Evolutionary conservation across 371 early-diverging fungal genomes (phyloP).

Genomic region (Funneliformis caledonium): DNA sequence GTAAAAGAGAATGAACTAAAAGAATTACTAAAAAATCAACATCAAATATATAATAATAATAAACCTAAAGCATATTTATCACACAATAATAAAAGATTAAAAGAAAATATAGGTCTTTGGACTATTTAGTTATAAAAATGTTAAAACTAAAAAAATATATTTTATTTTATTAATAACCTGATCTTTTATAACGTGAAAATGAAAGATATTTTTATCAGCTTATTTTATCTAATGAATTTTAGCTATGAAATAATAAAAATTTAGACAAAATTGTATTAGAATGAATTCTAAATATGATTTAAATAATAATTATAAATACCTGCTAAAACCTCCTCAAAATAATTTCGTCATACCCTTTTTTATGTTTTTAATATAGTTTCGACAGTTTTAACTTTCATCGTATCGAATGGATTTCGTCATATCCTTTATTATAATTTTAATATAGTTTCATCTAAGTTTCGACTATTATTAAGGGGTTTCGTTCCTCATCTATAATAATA

Average conservation of each 20-base stretch:
- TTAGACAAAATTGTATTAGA: constrained; percentile 1
- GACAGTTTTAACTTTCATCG: too few species aligned
- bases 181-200: constrained; percentile 6
- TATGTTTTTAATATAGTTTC: too few species aligned
- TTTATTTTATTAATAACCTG: constrained; percentile 27
- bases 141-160: too few species aligned
- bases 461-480: too few species aligned
- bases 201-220: constrained; percentile 10
- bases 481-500: too few species aligned
- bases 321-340: too few species aligned
- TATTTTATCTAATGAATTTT: constrained; percentile 27
- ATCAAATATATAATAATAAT: not conserved
- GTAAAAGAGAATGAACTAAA: not conserved
- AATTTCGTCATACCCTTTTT: too few species aligned
- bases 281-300: constrained; percentile 17
- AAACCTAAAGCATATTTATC: not conserved
- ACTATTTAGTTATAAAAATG: constrained; percentile 22
- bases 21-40: not conserved
- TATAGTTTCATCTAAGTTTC: too few species aligned
- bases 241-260: not conserved
- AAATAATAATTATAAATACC: too few species aligned
- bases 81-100: constrained; percentile 17
- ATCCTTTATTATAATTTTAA: too few species aligned
- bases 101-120: not conserved
- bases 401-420: too few species aligned